Base-by-base conservation (phyloP, 805 yeast genomes). In the Osmozyma mogii region DNA sequence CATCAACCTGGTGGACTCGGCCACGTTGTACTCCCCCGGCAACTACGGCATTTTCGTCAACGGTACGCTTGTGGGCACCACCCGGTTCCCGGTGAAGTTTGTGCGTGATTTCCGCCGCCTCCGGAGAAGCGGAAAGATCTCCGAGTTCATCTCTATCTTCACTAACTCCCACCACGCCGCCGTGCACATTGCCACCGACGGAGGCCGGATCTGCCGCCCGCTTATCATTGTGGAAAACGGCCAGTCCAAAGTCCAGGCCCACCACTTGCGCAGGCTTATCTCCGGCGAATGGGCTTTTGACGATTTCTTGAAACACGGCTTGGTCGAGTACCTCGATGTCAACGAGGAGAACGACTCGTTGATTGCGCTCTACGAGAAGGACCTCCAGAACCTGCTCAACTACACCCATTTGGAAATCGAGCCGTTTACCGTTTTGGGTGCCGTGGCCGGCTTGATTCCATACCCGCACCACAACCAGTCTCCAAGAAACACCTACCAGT, bases 141-240 rank as follows among this genome's bases (percentile, higher is more conserved):
- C 95, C 0, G 95, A 82, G 36, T 92, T 89, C 49, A 83, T 92
- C 37, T 84, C 96, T 16, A 82, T 92, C 40, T 85, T 84, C 55
- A 78, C 85, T 16, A 92, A 92, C 54, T 68, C 77, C 25, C 96
- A 92, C 44, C 97, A 92, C 49, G 63, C 66, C 28, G 94, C 96
- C 1, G 96, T 92, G 26, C 96, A 92, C 52, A 88, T 92, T 48
- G 98, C 98, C 13, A 89, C 98, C 3, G 98, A 92, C 61, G 98
- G 98, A 47, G 98, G 98, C 28, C 75, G 98, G 58, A 87, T 92
- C 49, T 92, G 98, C 69, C 79, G 98, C 44, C 98, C 98, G 3
- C 61, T 89, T 41, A 92, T 92, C 35, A 85, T 92, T 54, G 87
- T 89, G 9, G 78, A 79, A 13, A 67, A 77, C 32, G 36, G 39